Evolutionary conservation across 1,284 basidiomycete genomes (phyloP).

Genomic region (Rhodotorula sp.): DNA sequence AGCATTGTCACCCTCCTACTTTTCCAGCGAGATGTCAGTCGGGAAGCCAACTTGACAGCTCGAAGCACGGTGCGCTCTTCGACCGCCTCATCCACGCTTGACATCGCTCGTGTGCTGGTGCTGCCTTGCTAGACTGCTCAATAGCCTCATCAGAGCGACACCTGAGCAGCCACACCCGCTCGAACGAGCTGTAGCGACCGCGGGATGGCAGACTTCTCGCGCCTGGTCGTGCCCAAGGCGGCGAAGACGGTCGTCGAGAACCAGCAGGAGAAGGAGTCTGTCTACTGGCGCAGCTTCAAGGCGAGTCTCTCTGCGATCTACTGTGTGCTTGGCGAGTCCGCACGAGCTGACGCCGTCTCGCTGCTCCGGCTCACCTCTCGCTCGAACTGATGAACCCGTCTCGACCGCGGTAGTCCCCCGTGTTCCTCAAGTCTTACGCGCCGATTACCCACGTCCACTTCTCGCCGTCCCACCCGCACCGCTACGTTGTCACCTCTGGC

Average conservation of each 20-base stretch:
- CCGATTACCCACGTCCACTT: conserved; percentile 91
- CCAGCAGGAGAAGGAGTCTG: conserved; percentile 35
- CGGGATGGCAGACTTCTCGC: conserved; percentile 37
- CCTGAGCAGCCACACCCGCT: background rate
- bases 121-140: background rate
- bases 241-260: conserved; percentile 27
- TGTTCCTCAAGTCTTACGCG: conserved; percentile 91
- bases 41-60: too few relatives aligned
- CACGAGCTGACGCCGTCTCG: background rate
- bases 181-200: background rate
- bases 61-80: too few relatives aligned
- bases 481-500: conserved; percentile 92
- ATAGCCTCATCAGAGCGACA: background rate
- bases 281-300: conserved; percentile 39
- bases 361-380: background rate
- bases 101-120: too few relatives aligned
- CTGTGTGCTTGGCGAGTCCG: background rate
- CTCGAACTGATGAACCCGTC: background rate
- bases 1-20: too few relatives aligned
- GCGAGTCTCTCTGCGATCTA: background rate
- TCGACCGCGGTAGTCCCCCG: conserved; percentile 60
- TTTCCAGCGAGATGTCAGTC: too few relatives aligned
- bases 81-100: too few relatives aligned
- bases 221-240: conserved; percentile 37
- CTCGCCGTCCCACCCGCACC: conserved; percentile 76